Percentiles rank a stretch among this genome's conserved stretches.
Conservation (phyloP, 345 rosid genomes). For the Arabidopsis thaliana region TAIR10.1 NC_003071.7:5051001-5051500, state of each 20-base stretch:
- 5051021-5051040: neutral
- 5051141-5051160: neutral
- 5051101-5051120: neutral
- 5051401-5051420: conserved; percentile 74
- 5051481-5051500: conserved; percentile 67
- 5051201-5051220: conserved; percentile 45
- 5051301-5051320: conserved; percentile 51
- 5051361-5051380: conserved; percentile 24
- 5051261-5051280: conserved; percentile 42
- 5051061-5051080: neutral
- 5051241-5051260: conserved; percentile 46
- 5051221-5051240: conserved; percentile 22
- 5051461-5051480: conserved; percentile 81
- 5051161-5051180: neutral
- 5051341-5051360: conserved; percentile 53
- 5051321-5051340: conserved; percentile 51
- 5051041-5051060: neutral
- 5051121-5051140: neutral
- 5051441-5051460: conserved; percentile 71
- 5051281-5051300: conserved; percentile 53
- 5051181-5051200: conserved; percentile 19
- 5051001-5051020: conserved; percentile 14
- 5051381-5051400: conserved; percentile 38
- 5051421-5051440: conserved; percentile 81
- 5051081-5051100: conserved; percentile 9